Percentiles rank a stretch among this genome's conserved stretches.
Evolutionary conservation across 208 protist species (phyloP).

Genomic region (Leishmania tarentolae): DNA sequence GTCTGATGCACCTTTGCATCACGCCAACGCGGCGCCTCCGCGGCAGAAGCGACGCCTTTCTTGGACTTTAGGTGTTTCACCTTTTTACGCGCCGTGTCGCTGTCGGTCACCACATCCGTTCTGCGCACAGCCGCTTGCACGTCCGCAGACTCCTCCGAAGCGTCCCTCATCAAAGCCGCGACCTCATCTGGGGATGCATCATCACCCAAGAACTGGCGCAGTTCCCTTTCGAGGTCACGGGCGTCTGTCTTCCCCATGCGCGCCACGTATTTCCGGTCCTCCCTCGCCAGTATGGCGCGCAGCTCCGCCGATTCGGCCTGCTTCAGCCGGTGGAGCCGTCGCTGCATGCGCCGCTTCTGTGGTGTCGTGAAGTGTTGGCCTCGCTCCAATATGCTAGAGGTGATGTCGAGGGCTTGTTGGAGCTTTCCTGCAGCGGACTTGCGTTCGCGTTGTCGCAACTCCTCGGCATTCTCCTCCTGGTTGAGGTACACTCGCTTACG

Average conservation of each 20-base stretch:
- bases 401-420: constrained; percentile 16
- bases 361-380: constrained; percentile 24
- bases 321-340: constrained; percentile 29
- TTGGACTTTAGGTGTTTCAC: background rate
- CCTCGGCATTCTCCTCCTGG: constrained; percentile 14
- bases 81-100: background rate
- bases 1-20: background rate
- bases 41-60: background rate
- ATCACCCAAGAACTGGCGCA: constrained; percentile 63
- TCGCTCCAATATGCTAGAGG: constrained; percentile 10
- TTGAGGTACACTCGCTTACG: constrained; percentile 29
- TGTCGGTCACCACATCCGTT: background rate
- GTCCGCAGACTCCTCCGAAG: background rate
- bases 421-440: constrained; percentile 26
- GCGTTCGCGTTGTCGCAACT: constrained; percentile 15
- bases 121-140: background rate
- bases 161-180: constrained; percentile 15
- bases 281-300: constrained; percentile 7
- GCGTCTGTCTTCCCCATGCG: background rate
- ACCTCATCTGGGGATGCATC: constrained; percentile 27
- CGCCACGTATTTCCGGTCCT: constrained; percentile 13
- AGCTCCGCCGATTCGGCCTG: constrained; percentile 21
- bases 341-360: constrained; percentile 31
- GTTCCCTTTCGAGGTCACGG: constrained; percentile 38
- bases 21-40: background rate